phyloP scores from a whole-genome alignment of 2,329 filamentous ascomycete genomes.

The Xylariaceae sp. region DNA sequence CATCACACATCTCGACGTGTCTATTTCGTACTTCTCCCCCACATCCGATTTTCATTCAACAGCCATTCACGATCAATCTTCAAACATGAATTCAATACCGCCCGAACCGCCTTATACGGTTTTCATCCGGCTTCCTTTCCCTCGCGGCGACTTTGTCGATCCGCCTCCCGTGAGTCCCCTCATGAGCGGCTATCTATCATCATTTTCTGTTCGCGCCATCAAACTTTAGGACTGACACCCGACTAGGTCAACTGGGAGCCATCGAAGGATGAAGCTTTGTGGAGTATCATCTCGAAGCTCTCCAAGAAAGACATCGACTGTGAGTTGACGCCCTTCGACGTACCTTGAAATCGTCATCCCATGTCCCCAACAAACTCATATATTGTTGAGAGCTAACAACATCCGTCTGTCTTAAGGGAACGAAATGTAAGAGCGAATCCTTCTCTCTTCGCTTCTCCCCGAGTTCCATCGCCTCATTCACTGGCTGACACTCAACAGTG shows the following conservation, averaged over 20 bases:
- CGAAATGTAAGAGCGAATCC: conserved; percentile 55
- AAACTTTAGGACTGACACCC: conserved; percentile 1
- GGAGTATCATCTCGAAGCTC: conserved; percentile 81
- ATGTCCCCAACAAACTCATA: background rate
- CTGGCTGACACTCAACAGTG: conserved; percentile 47
- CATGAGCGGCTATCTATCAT: background rate
- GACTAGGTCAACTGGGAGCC: conserved; percentile 79
- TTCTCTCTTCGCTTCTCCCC: conserved; percentile 10
- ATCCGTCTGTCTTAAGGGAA: conserved; percentile 53
- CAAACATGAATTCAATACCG: conserved; percentile 26
- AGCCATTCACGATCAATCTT: conserved; percentile 1
- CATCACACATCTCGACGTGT: no score
- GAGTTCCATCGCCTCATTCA: conserved; percentile 9
- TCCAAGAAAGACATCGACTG: conserved; percentile 84
- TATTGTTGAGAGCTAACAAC: background rate
- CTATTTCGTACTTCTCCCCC: background rate
- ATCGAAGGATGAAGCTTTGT: conserved; percentile 78
- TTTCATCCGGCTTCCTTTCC: conserved; percentile 84
- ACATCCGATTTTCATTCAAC: background rate
- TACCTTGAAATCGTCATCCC: background rate
- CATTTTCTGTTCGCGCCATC: conserved; percentile 1
- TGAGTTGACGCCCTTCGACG: conserved; percentile 37
- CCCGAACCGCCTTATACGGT: conserved; percentile 63
- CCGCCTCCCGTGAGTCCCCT: conserved; percentile 63
- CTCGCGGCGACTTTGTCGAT: conserved; percentile 81